These are phyloP conservation scores for Endocalyx cinctus DNA, from an alignment of 2,329 filamentous ascomycete genomes.

Conservation along the genomic window DNA sequence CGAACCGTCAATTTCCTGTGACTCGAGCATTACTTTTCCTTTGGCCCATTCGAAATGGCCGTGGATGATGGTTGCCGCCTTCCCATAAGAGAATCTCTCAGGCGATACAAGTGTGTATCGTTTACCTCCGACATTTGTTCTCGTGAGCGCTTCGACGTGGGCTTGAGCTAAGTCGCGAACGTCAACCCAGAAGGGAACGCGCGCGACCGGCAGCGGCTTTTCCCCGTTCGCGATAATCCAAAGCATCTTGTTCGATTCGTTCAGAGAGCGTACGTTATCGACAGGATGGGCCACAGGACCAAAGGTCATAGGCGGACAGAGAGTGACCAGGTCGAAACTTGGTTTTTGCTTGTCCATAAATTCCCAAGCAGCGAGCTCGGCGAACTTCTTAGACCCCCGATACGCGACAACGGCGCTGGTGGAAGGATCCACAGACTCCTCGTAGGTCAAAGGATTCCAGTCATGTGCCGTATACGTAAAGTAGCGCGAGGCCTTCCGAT, in stretches of 20 bases:
- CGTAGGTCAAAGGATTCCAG: slow-evolving; percentile 53
- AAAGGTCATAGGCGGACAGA: slow-evolving; percentile 42
- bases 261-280: slow-evolving; percentile 28
- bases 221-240: slow-evolving; percentile 35
- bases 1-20: slow-evolving; percentile 31
- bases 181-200: slow-evolving; percentile 28
- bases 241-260: slow-evolving; percentile 37
- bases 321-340: slow-evolving; percentile 37
- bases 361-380: slow-evolving; percentile 30
- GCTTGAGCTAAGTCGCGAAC: slow-evolving; percentile 40
- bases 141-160: slow-evolving; percentile 38
- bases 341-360: slow-evolving; percentile 30
- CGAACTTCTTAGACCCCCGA: slow-evolving; percentile 30
- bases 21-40: slow-evolving; percentile 25
- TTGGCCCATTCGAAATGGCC: slow-evolving; percentile 34
- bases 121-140: slow-evolving; percentile 30
- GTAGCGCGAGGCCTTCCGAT: slow-evolving; percentile 41
- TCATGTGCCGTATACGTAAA: slow-evolving; percentile 50
- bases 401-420: slow-evolving; percentile 36
- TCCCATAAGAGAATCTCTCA: slow-evolving; percentile 41
- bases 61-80: slow-evolving; percentile 38
- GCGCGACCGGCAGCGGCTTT: slow-evolving; percentile 31
- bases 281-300: slow-evolving; percentile 39
- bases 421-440: slow-evolving; percentile 38
- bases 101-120: slow-evolving; percentile 36